Base-by-base conservation (phyloP, 2,329 filamentous ascomycete species). In the Aaosphaeria pasadenensis region DNA sequence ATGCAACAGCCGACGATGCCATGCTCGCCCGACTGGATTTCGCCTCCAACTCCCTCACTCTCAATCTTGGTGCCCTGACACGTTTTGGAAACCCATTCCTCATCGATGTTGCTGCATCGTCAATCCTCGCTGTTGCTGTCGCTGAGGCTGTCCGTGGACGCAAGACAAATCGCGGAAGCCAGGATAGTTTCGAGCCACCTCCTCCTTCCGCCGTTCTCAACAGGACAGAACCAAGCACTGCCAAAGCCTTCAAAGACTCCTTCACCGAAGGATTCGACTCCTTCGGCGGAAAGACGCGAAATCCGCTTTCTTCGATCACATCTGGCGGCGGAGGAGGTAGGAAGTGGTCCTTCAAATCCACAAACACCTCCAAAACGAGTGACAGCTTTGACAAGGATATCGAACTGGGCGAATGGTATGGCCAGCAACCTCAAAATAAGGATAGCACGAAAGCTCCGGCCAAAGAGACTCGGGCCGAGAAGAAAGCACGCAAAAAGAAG, bases 1-100 rank as follows among this genome's bases (percentile, higher is more conserved):
- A 70, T 45, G 67, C 65, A 2, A 60, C 62, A 6, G 54, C 64
- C 7, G 64, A 69, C 45, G 68, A 70, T 42, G 63, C 63, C 32
- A 67, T 73, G 44, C 67, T 78, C 6, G 72, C 72, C 0, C 71
- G 69, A 11, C 64, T 78, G 4, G 74, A 77, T 53, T 73, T 77
- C 46, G 57, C 56, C 24, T 66, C 67, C 11, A 70, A 71, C 39
- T 67, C 70, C 2, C 66, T 75, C 11, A 68, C 68, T 2, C 57
- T 78, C n/a, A 75, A 78, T 47, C 59, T 74, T 5, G 72, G 71
- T 2, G 71, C 71, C 1, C 53, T 78, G 3, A 59, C 69, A 9
- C 68, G 63, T 13, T 65, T 77, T 47, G 70, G 71, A n/a, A 74
- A 72, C 46, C 63, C 69, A 4, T 75, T 75, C 56, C 64, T 77